Conservation (phyloP, 2,329 filamentous ascomycete genomes). For the Arthrobotrys musiformis region DNA sequence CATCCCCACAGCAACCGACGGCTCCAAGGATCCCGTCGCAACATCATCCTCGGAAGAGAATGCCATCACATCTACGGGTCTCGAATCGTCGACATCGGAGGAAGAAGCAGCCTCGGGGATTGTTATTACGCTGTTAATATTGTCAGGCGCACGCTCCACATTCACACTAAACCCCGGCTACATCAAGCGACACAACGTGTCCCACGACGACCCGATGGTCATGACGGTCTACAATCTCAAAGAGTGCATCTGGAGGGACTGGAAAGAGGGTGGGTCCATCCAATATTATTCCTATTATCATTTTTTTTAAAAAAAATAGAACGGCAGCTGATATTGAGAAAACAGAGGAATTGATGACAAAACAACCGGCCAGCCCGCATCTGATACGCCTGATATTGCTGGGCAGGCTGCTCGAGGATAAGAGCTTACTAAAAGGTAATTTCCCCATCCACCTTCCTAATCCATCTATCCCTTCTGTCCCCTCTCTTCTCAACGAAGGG, state of each 20-base stretch:
- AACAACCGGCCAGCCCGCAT: conserved; percentile 45
- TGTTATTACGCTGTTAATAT: conserved; percentile 56
- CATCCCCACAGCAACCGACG: too few species aligned
- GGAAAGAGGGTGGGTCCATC: conserved; percentile 58
- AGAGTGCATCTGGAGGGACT: conserved; percentile 60
- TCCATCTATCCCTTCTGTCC: not conserved
- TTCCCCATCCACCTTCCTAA: conserved; percentile 5
- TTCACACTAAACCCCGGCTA: conserved; percentile 58
- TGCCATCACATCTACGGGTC: conserved; percentile 29
- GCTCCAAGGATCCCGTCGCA: conserved; percentile 42
- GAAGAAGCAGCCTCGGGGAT: conserved; percentile 55
- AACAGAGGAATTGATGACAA: conserved; percentile 45
- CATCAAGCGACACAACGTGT: conserved; percentile 57
- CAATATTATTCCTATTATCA: not conserved
- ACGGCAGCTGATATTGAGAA: not conserved
- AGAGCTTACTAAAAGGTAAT: conserved; percentile 48
- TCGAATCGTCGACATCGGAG: conserved; percentile 7
- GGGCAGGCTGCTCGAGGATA: conserved; percentile 46
- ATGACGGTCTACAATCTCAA: conserved; percentile 60
- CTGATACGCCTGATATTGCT: conserved; percentile 48
- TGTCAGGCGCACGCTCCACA: conserved; percentile 58
- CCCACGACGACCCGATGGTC: conserved; percentile 57
- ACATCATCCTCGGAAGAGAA: conserved; percentile 35
- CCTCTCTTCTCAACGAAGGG: too few species aligned
- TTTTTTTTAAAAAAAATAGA: not conserved